A percentile compares a stretch with the other conserved stretches of the same genome.
These are phyloP conservation scores for Hylodesmum podocarpum DNA, from an alignment of 306 rosid genomes.

Conservation along the genomic window DNA sequence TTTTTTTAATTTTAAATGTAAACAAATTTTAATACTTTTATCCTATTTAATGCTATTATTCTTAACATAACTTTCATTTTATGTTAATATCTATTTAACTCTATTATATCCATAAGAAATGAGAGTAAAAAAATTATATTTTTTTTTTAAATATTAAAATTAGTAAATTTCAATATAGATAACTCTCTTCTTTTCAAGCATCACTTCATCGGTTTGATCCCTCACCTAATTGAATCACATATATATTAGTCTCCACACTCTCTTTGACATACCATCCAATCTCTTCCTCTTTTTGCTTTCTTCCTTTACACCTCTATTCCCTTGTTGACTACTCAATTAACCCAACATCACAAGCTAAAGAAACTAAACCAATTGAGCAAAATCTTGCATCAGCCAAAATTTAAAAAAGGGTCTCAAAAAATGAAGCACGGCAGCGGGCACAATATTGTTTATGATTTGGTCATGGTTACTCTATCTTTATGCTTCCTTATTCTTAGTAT, in stretches of 20 bases:
- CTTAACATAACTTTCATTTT: no score
- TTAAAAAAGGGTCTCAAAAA: neutral
- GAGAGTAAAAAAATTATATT: no score
- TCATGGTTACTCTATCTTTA: neutral
- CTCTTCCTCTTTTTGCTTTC: neutral
- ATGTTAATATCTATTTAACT: no score
- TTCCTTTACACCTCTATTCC: neutral
- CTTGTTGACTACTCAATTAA: neutral
- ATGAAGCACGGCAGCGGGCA: neutral
- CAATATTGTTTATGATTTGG: neutral
- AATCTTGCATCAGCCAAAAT: neutral
- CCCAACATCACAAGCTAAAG: neutral
- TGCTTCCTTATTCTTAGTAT: neutral
- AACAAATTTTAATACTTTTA: no score
- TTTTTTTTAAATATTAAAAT: no score
- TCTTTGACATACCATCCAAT: neutral
- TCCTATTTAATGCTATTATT: no score
- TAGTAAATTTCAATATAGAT: no score
- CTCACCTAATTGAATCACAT: neutral
- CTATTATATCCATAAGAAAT: no score
- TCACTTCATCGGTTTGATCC: neutral
- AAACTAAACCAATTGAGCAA: neutral
- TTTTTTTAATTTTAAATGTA: no score
- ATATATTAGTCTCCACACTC: neutral
- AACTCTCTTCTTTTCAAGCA: neutral